A percentile compares a stretch with the other conserved stretches of the same genome.
These are phyloP conservation scores for Pulveroboletus sp. DNA, from an alignment of 1,284 basidiomycete genomes.

Conservation along the genomic window DNA sequence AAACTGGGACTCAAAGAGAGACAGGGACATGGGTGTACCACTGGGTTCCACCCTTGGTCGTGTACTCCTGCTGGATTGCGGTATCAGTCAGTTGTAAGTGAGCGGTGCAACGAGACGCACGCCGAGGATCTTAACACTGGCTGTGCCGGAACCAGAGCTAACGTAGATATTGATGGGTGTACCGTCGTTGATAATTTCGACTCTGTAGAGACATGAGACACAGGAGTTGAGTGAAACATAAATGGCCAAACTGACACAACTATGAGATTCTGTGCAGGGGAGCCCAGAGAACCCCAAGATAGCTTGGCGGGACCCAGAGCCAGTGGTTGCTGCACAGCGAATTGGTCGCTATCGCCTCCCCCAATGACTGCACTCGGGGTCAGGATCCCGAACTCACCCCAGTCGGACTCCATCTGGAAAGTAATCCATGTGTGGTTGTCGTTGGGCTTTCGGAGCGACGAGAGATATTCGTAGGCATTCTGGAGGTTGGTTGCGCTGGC, in stretches of 20 bases:
- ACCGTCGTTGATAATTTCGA: background rate
- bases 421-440: constrained; percentile 1
- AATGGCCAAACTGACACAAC: background rate
- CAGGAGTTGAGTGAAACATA: background rate
- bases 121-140: background rate
- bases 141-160: background rate
- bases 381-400: constrained; percentile 3
- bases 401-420: background rate
- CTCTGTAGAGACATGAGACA: background rate
- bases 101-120: background rate
- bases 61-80: background rate
- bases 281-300: background rate
- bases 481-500: background rate
- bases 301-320: constrained; percentile 1
- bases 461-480: background rate
- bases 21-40: background rate
- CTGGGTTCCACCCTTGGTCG: background rate
- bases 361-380: background rate
- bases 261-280: background rate
- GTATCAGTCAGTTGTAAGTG: background rate
- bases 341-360: background rate
- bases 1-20: background rate
- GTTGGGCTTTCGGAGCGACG: background rate
- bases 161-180: constrained; percentile 3
- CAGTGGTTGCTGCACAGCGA: background rate